Percentiles rank a stretch among this genome's conserved stretches.
Evolutionary conservation across 1,284 basidiomycete genomes (phyloP).

Genomic region (Mycena sp.): DNA sequence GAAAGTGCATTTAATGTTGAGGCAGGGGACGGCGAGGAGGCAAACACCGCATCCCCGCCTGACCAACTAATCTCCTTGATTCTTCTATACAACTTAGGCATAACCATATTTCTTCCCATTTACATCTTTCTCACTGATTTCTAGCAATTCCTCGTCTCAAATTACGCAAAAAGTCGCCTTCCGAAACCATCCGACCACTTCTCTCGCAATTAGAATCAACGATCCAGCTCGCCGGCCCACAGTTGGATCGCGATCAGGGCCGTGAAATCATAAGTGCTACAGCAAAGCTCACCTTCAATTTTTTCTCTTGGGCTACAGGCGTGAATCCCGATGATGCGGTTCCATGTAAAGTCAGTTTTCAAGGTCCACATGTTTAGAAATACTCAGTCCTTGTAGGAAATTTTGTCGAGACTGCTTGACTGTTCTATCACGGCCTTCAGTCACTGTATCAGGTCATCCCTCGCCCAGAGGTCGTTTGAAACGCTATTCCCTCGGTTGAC

Average conservation of each 20-base stretch:
- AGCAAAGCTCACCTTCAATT: slow-evolving; percentile 42
- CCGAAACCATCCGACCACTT: slow-evolving; percentile 55
- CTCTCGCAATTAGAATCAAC: slow-evolving; percentile 50
- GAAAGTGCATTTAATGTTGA: slow-evolving; percentile 38
- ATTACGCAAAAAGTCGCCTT: slow-evolving; percentile 53
- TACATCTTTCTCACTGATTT: slow-evolving; percentile 51
- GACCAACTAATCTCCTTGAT: slow-evolving; percentile 50
- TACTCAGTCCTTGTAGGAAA: slow-evolving; percentile 40
- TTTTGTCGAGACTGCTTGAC: slow-evolving; percentile 50
- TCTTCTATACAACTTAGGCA: slow-evolving; percentile 51
- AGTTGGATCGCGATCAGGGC: slow-evolving; percentile 45
- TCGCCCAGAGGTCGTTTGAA: slow-evolving; percentile 60
- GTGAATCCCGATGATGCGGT: slow-evolving; percentile 36
- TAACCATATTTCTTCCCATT: slow-evolving; percentile 9
- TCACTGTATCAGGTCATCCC: slow-evolving; percentile 48
- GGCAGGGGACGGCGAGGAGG: slow-evolving; percentile 41
- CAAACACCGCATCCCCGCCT: slow-evolving; percentile 13
- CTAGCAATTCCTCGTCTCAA: slow-evolving; percentile 64
- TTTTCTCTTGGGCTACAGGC: slow-evolving; percentile 44
- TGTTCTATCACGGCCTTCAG: slow-evolving; percentile 50
- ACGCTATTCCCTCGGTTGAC: slow-evolving; percentile 55
- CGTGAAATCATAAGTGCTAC: slow-evolving; percentile 48
- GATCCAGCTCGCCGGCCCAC: slow-evolving; percentile 40
- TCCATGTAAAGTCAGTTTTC: slow-evolving; percentile 34
- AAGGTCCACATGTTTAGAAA: slow-evolving; percentile 34